Evolutionary conservation across 2,329 filamentous ascomycete species (phyloP).

Genomic region (Calonectria henricotiae): DNA sequence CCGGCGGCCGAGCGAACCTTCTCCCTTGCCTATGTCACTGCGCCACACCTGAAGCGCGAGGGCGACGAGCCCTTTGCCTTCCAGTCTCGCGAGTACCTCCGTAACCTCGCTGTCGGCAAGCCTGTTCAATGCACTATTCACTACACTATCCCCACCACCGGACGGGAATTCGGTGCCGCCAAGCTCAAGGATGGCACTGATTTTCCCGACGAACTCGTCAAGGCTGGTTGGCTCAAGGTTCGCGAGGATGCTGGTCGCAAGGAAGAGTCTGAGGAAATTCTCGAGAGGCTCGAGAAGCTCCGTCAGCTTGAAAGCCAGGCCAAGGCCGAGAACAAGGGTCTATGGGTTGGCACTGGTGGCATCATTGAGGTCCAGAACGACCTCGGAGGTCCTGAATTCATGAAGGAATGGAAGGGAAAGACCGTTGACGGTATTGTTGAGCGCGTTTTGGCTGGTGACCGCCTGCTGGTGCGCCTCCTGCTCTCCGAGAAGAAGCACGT

Average conservation of each 20-base stretch:
- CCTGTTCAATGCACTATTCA: conserved; percentile 87
- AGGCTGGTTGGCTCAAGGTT: conserved; percentile 93
- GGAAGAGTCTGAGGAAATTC: conserved; percentile 86
- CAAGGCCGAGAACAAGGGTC: conserved; percentile 83
- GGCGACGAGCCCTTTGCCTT: conserved; percentile 95
- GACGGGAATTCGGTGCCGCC: conserved; percentile 90
- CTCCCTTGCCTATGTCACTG: conserved; percentile 92
- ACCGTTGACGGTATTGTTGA: conserved; percentile 90
- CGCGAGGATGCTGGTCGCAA: conserved; percentile 94
- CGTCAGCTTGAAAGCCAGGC: conserved; percentile 84
- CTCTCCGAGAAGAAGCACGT: conserved; percentile 87
- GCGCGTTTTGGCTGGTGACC: conserved; percentile 91
- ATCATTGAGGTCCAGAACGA: conserved; percentile 87
- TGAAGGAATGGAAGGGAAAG: conserved; percentile 89
- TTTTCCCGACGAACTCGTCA: conserved; percentile 86
- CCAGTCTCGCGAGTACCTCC: conserved; percentile 93
- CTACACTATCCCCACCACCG: conserved; percentile 88
- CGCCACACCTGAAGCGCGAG: conserved; percentile 88
- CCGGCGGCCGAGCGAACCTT: conserved; percentile 87
- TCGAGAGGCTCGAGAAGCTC: conserved; percentile 82
- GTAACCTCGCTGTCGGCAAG: conserved; percentile 88
- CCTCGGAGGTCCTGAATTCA: conserved; percentile 83
- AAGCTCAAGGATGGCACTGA: conserved; percentile 82
- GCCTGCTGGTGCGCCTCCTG: conserved; percentile 87
- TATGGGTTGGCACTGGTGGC: conserved; percentile 80